A percentile compares a stretch with the other conserved stretches of the same genome.
Conservation (phyloP, 2,329 filamentous ascomycete genomes). For the Fusarium liriodendri region DNA sequence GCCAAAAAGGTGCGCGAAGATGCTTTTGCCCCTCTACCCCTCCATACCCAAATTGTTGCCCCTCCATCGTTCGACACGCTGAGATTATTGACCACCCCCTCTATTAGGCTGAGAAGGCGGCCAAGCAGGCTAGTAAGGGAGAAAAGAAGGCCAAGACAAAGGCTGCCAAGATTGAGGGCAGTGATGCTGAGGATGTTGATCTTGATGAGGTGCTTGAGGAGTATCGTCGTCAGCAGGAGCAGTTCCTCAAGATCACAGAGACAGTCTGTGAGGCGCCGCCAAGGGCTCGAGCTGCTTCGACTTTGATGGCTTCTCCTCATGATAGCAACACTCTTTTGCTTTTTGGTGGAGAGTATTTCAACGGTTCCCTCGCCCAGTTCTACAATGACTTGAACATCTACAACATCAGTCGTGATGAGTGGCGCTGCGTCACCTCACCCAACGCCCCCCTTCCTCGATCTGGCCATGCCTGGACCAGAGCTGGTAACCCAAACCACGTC, state of each 20-base stretch:
- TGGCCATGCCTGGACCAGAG: slow-evolving; percentile 94
- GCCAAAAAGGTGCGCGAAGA: slow-evolving; percentile 57
- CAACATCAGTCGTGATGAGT: slow-evolving; percentile 87
- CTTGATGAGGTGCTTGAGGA: slow-evolving; percentile 93
- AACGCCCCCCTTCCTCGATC: slow-evolving; percentile 92
- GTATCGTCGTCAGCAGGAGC: slow-evolving; percentile 92
- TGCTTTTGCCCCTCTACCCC: slow-evolving; percentile 32
- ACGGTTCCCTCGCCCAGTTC: slow-evolving; percentile 84
- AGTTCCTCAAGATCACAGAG: slow-evolving; percentile 94
- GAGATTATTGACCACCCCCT: slow-evolving; percentile 33
- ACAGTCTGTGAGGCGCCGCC: slow-evolving; percentile 77
- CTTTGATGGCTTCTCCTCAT: slow-evolving; percentile 84
- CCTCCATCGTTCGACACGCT: slow-evolving; percentile 23
- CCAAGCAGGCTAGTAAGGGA: slow-evolving; percentile 88
- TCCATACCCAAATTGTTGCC: slow-evolving; percentile 22
- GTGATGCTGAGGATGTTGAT: slow-evolving; percentile 92
- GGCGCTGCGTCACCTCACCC: slow-evolving; percentile 89
- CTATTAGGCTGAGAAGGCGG: slow-evolving; percentile 69
- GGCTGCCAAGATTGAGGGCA: slow-evolving; percentile 78
- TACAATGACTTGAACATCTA: slow-evolving; percentile 76
- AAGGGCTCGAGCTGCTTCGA: slow-evolving; percentile 80
- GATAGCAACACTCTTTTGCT: slow-evolving; percentile 90
- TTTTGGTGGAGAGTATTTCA: slow-evolving; percentile 96
- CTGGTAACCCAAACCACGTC: slow-evolving; percentile 83
- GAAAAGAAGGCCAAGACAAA: slow-evolving; percentile 85